Evolutionary conservation across 495 filamentous ascomycete genomes (phyloP).

Genomic region (Talaromyces borbonicus): DNA sequence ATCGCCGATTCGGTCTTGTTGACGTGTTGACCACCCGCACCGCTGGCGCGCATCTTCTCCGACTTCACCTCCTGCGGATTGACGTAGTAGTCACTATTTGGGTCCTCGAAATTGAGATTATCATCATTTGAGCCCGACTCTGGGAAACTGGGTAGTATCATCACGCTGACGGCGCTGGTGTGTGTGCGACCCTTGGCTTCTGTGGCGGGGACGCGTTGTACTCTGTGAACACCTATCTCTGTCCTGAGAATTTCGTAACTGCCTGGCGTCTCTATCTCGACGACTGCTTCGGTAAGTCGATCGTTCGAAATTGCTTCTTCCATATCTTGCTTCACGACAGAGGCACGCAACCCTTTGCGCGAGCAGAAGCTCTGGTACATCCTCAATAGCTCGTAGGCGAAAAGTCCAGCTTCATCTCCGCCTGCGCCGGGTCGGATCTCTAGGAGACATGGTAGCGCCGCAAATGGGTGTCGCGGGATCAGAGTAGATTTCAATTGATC

Average conservation of each 20-base stretch:
- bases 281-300: slow-evolving; percentile 69
- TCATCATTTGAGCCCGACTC: slow-evolving; percentile 38
- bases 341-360: slow-evolving; percentile 47
- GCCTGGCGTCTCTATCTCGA: slow-evolving; percentile 69
- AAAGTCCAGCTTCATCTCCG: slow-evolving; percentile 81
- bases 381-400: slow-evolving; percentile 72
- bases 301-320: slow-evolving; percentile 46
- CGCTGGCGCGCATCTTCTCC: slow-evolving; percentile 85
- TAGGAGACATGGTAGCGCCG: slow-evolving; percentile 80
- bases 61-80: slow-evolving; percentile 73
- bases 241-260: slow-evolving; percentile 72
- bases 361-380: slow-evolving; percentile 85
- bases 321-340: slow-evolving; percentile 47
- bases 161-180: slow-evolving; percentile 82
- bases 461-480: slow-evolving; percentile 85
- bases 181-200: slow-evolving; percentile 86
- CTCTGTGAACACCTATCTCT: slow-evolving; percentile 89
- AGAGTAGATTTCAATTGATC: slow-evolving; percentile 60
- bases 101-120: slow-evolving; percentile 62
- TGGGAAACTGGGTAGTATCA: slow-evolving; percentile 84
- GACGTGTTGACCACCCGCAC: slow-evolving; percentile 93
- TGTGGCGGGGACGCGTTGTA: slow-evolving; percentile 85
- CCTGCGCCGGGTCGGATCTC: slow-evolving; percentile 93
- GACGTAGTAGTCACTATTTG: slow-evolving; percentile 82
- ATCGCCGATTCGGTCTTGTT: slow-evolving; percentile 97